Base-by-base conservation (phyloP, 495 filamentous ascomycete genomes). In the Acidomyces sp. region DNA sequence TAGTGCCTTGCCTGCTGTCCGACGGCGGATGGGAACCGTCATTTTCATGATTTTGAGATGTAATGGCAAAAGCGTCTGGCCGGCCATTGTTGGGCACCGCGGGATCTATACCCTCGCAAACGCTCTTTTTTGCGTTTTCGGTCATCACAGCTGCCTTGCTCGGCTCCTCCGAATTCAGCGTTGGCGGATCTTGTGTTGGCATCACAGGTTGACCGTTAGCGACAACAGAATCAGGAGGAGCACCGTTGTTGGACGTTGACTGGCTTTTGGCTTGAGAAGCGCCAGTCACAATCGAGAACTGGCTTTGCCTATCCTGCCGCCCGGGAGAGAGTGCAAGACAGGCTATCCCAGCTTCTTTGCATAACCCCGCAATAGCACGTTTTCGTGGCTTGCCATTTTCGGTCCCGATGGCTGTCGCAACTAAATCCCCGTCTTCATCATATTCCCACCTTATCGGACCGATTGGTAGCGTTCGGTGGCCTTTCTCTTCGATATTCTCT, bases 391-490 rank as follows among this genome's bases (percentile, higher is more conserved):
- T 49, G 13, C 56, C 56, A n/a, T 55, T 34, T 30, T 55, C 54
- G 7, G 36, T 47, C 3, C 61, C 61, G 7, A 62, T 53, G 6
- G 58, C 61, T 3, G 54, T 43, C 7, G 56, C 56, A 6, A 48
- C 54, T 44, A 62, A 45, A 9, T 52, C 49, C 16, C 52, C 55
- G 32, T 55, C 33, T 0, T 45, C 45, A 21, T 48, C 44, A 23
- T 60, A 45, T 28, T 58, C 42, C 60, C 58, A 62, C 24, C 39
- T 51, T 16, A 64, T 57, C 4, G 61, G 61, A 3, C 61, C 61
- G 2, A 44, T 58, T 1, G 61, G 61, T 6, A 60, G 30, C 2
- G 56, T 61, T 13, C 52, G 39, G 16, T 45, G 33, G 6, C 41
- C 46, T 12, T 54, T 50, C 20, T 57, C 45, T 1, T 22, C 34